Evolutionary conservation across 768 basidiomycete species (phyloP).

Genomic region (Suillus decipiens): DNA sequence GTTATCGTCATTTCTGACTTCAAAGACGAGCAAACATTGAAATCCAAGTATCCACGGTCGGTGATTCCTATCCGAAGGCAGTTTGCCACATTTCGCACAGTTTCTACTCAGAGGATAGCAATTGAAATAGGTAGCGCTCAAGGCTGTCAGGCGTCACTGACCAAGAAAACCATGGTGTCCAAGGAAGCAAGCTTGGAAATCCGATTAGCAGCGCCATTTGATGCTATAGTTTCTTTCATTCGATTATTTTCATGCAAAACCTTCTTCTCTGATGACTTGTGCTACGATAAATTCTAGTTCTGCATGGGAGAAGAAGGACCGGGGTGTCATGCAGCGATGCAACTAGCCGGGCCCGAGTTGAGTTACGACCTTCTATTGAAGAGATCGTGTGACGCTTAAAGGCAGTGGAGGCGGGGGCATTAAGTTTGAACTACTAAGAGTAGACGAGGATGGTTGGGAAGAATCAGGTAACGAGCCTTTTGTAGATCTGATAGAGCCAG

Average conservation of each 20-base stretch:
- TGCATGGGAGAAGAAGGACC: slow-evolving; percentile 48
- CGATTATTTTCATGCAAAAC: slow-evolving; percentile 47
- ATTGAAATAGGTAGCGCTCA: background rate
- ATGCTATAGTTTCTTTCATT: background rate
- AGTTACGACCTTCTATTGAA: slow-evolving; percentile 4
- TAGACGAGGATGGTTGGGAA: slow-evolving; percentile 33
- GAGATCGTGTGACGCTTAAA: slow-evolving; percentile 13
- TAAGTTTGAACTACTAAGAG: slow-evolving; percentile 19
- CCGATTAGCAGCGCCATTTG: slow-evolving; percentile 8
- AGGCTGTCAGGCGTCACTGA: slow-evolving; percentile 12
- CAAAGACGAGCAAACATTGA: no score
- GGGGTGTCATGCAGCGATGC: slow-evolving; percentile 47
- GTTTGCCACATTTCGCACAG: background rate
- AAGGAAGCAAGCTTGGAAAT: slow-evolving; percentile 51
- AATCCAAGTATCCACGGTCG: no score
- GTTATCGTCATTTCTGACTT: no score
- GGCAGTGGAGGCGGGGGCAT: slow-evolving; percentile 35
- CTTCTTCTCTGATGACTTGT: slow-evolving; percentile 70
- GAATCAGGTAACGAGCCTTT: slow-evolving; percentile 33
- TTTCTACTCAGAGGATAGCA: background rate
- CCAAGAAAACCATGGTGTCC: slow-evolving; percentile 45
- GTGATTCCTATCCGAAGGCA: no score
- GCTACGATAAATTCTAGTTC: slow-evolving; percentile 62
- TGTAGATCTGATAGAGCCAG: slow-evolving; percentile 10
- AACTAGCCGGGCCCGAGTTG: slow-evolving; percentile 29